Evolutionary conservation across 371 early-diverging fungal species (phyloP).

Genomic region (Chytridium lagenaria): DNA sequence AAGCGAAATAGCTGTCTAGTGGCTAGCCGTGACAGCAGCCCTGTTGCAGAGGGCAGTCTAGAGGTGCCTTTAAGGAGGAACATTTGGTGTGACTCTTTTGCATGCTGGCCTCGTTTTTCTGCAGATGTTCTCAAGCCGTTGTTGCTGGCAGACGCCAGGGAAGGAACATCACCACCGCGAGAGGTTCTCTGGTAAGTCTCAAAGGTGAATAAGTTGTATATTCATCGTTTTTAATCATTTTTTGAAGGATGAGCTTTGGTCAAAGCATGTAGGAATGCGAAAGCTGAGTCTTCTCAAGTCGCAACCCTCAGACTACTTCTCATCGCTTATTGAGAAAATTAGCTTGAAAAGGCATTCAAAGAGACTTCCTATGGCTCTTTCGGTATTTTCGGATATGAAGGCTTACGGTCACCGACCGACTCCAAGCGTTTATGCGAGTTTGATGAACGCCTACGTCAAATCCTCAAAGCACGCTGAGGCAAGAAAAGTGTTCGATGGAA

Average conservation of each 20-base stretch:
- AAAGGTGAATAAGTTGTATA: too few relatives aligned
- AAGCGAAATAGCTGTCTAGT: background rate
- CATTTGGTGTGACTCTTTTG: background rate
- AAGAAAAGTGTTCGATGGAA: background rate
- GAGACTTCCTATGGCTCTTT: background rate
- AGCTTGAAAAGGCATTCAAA: background rate
- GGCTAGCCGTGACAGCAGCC: background rate
- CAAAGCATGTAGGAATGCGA: too few relatives aligned
- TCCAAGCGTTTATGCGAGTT: background rate
- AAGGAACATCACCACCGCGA: too few relatives aligned
- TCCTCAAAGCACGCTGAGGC: background rate
- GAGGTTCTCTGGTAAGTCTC: too few relatives aligned
- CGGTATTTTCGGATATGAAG: background rate
- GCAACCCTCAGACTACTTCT: too few relatives aligned
- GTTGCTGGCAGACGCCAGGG: too few relatives aligned
- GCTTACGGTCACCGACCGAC: background rate
- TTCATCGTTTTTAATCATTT: too few relatives aligned
- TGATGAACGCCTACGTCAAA: background rate
- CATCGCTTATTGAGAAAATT: background rate
- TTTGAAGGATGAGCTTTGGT: too few relatives aligned
- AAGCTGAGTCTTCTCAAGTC: too few relatives aligned
- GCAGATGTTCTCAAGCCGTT: background rate
- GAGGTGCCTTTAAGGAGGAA: too few relatives aligned
- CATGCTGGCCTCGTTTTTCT: background rate
- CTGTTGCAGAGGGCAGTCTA: background rate